phyloP scores from a whole-genome alignment of 2,329 filamentous ascomycete species.

The Sarocladium kiliense region DNA sequence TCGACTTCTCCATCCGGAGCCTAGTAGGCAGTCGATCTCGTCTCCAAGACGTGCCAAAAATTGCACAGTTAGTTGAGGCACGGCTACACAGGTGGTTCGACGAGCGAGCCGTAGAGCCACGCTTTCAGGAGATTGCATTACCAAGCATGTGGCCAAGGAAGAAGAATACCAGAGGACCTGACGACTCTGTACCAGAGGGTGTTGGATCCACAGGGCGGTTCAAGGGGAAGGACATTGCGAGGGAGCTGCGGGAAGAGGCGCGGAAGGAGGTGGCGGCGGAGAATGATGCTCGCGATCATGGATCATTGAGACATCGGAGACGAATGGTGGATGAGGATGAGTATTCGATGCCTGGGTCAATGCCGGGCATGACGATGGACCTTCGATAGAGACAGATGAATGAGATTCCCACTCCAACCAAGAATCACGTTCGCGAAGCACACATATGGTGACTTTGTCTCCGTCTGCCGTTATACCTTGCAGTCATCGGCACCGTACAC shows the following conservation, averaged over 20 bases:
- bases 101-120: slow-evolving; percentile 77
- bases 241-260: slow-evolving; percentile 46
- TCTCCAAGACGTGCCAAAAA: slow-evolving; percentile 82
- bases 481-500: no score
- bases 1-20: slow-evolving; percentile 77
- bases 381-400: slow-evolving; percentile 12
- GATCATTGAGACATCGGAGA: slow-evolving; percentile 34
- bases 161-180: slow-evolving; percentile 73
- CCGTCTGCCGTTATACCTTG: no score
- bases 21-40: slow-evolving; percentile 74
- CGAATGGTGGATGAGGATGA: slow-evolving; percentile 31
- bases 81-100: slow-evolving; percentile 84
- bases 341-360: slow-evolving; percentile 41
- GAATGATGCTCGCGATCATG: slow-evolving; percentile 30
- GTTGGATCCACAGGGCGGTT: slow-evolving; percentile 43
- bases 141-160: slow-evolving; percentile 81
- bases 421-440: no score
- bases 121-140: slow-evolving; percentile 81
- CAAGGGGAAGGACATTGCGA: slow-evolving; percentile 48
- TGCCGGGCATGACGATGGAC: slow-evolving; percentile 33
- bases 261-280: slow-evolving; percentile 43
- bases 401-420: neutral
- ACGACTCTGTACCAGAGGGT: slow-evolving; percentile 46
- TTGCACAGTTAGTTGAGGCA: slow-evolving; percentile 76
- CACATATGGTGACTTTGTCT: no score